Conservation (phyloP, 345 rosid genomes). For the Cardiospermum halicacabum region DNA sequence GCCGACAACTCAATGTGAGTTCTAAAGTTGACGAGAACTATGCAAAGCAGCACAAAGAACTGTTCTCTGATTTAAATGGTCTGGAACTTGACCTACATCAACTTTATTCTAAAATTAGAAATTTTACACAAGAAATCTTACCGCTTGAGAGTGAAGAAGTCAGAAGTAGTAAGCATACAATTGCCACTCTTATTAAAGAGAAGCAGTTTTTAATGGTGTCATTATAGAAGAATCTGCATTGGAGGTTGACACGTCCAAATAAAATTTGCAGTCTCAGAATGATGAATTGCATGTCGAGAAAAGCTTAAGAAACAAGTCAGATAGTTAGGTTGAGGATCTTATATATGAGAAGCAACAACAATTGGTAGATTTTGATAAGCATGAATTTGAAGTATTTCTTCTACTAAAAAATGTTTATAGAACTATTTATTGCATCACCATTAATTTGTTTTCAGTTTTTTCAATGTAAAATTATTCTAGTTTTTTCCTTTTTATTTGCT, state of each 20-base stretch:
- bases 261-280: constrained; percentile 30
- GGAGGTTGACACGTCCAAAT: constrained; percentile 42
- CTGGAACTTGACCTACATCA: constrained; percentile 53
- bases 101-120: constrained; percentile 48
- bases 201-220: constrained; percentile 45
- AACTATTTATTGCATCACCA: too few species aligned
- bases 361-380: constrained; percentile 44
- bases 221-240: constrained; percentile 46
- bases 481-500: too few species aligned
- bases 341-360: constrained; percentile 45
- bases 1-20: constrained; percentile 42
- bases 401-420: too few species aligned
- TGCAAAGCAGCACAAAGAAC: constrained; percentile 37
- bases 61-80: constrained; percentile 49
- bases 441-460: too few species aligned
- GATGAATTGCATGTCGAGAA: constrained; percentile 48
- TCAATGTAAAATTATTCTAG: too few species aligned
- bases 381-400: constrained; percentile 47
- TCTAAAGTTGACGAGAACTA: constrained; percentile 51
- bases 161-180: constrained; percentile 45
- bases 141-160: constrained; percentile 54
- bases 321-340: constrained; percentile 41
- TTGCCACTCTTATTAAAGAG: constrained; percentile 47
- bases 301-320: constrained; percentile 37
- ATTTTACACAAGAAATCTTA: constrained; percentile 48